Base-by-base conservation (phyloP, 2,329 filamentous ascomycete genomes). In the Colletotrichum sp. region DNA sequence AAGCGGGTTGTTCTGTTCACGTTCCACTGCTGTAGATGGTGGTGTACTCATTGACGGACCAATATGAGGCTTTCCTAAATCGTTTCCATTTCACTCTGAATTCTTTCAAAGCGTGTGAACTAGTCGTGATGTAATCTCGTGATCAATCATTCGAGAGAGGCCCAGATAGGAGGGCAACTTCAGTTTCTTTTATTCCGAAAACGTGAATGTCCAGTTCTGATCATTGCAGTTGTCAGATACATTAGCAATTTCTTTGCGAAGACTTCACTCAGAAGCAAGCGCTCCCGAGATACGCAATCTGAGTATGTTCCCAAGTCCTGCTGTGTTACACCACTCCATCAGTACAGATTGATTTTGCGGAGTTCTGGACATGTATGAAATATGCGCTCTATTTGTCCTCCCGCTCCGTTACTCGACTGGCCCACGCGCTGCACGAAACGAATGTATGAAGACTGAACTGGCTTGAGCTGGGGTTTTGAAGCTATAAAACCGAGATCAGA, bases 271-370 rank as follows among this genome's bases (percentile, higher is more conserved):
- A 48, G 9, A 48, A 48, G 38, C 9, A 48, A 48, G 38, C 18
- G 38, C 38, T 48, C 18, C 3, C 18, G 18, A 48, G 18, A 48
- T n/a, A 12, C 18, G 38, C 2, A 10, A 10, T 48, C 38, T 3
- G 32, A 34, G 32, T 34, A 48, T n/a, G 18, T 48, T n/a, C 38
- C 0, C 38, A n/a, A n/a, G 18, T 48, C 38, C 1, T n/a, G 18
- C 18, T 10, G 5, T 48, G 9, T 48, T 48, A 3, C 9, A 48
- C 18, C 3, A 3, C 9, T 48, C 38, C 9, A 48, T 48, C 0
- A n/a, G 38, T 10, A 48, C 10, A 12, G 0, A 48, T 1, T n/a
- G 38, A 0, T 48, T 48, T 48, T n/a, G 18, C 2, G 38, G 0
- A 21, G 18, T 48, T 12, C 18, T n/a, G 0, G 38, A 43, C 5